These are phyloP conservation scores for Elaeis oleifera DNA, from an alignment of 202 grass and related monocot genomes.

Conservation along the genomic window DNA sequence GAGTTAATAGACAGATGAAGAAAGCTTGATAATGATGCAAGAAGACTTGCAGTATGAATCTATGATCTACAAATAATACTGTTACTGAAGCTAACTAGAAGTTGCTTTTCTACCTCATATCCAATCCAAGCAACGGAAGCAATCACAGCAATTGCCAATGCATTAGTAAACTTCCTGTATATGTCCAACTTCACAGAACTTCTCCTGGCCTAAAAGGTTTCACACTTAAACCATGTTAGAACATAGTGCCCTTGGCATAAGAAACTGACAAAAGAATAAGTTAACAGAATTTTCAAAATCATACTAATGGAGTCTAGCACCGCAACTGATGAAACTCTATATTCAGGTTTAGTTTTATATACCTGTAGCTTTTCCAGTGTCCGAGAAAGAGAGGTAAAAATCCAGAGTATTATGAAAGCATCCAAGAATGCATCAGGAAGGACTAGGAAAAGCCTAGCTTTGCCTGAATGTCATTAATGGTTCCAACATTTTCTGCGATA, in stretches of 20 bases:
- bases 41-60: too few relatives aligned
- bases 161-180: conserved; percentile 96
- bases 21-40: too few relatives aligned
- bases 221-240: not conserved
- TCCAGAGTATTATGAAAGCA: conserved; percentile 98
- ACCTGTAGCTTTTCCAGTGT: conserved; percentile 97
- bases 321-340: too few relatives aligned
- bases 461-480: conserved; percentile 99
- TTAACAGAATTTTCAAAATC: too few relatives aligned
- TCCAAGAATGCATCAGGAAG: conserved; percentile 96
- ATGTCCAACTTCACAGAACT: conserved; percentile 87
- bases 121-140: conserved; percentile 97
- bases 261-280: too few relatives aligned
- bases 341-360: conserved; percentile 15
- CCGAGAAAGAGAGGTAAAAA: conserved; percentile 94
- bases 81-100: not conserved
- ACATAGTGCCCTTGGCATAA: too few relatives aligned
- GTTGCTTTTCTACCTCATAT: conserved; percentile 54
- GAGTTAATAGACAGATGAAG: too few relatives aligned
- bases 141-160: conserved; percentile 74
- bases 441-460: conserved; percentile 87
- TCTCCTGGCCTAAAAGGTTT: conserved; percentile 58
- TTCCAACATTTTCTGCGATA: conserved; percentile 94
- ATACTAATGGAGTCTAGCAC: too few relatives aligned
- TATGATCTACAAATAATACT: not conserved